Conservation (phyloP, 768 basidiomycete genomes). For the Suillus clintonianus region DNA sequence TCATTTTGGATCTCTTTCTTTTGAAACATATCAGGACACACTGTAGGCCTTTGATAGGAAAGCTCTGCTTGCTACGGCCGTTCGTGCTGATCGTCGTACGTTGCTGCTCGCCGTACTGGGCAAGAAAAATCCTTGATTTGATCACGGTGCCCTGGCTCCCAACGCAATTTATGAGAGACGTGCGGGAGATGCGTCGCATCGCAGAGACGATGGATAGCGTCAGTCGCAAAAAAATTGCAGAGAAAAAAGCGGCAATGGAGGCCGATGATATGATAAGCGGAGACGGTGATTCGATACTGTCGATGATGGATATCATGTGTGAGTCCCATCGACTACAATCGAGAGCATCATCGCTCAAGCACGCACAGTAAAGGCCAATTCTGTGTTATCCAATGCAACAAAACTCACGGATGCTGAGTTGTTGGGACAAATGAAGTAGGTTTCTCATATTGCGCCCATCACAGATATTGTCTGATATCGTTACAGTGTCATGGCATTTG, state of each 20-base stretch:
- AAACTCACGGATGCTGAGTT: constrained; percentile 45
- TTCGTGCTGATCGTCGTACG: constrained; percentile 30
- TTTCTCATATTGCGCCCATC: constrained; percentile 3
- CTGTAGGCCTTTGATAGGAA: constrained; percentile 24
- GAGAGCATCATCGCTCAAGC: background rate
- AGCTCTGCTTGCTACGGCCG: constrained; percentile 29
- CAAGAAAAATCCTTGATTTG: constrained; percentile 29
- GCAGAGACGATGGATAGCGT: constrained; percentile 49
- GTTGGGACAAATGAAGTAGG: constrained; percentile 52
- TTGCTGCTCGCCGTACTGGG: constrained; percentile 28
- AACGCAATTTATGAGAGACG: constrained; percentile 19
- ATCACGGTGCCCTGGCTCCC: background rate
- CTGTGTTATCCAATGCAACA: constrained; percentile 30
- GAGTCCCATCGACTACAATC: constrained; percentile 15
- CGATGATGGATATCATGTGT: constrained; percentile 48
- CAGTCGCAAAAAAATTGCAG: constrained; percentile 39
- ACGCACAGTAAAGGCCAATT: constrained; percentile 39
- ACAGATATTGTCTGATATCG: background rate
- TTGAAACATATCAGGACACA: background rate
- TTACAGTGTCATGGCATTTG: constrained; percentile 44
- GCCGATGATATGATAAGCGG: constrained; percentile 24
- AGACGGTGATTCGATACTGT: constrained; percentile 14
- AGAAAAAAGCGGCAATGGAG: constrained; percentile 30
- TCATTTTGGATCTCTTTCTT: background rate
- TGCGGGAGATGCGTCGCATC: constrained; percentile 46